Conservation (phyloP, 2,329 filamentous ascomycete species). For the Fusarium fujikuroi region DNA sequence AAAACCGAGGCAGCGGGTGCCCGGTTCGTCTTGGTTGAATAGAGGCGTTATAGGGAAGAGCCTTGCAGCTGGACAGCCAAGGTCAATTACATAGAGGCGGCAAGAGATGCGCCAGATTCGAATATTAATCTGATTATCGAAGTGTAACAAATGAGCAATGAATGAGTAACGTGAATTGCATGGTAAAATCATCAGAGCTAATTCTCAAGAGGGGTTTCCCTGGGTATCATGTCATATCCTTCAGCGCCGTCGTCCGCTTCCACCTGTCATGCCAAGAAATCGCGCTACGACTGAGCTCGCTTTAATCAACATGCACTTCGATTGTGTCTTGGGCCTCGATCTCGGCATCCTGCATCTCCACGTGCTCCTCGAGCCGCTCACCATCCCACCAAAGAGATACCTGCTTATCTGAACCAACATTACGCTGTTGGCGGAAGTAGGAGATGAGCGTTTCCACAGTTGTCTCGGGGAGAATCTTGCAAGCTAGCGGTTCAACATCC, state of each 20-base stretch:
- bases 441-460: conserved; percentile 70
- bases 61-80: conserved; percentile 12
- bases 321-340: conserved; percentile 80
- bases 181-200: conserved; percentile 4
- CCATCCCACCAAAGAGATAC: conserved; percentile 80
- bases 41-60: conserved; percentile 27
- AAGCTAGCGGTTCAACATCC: conserved; percentile 60
- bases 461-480: conserved; percentile 65
- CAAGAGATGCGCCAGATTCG: conserved; percentile 3
- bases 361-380: conserved; percentile 71
- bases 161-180: background rate
- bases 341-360: conserved; percentile 72
- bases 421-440: conserved; percentile 67
- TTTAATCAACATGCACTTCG: conserved; percentile 67
- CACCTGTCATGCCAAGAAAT: conserved; percentile 1
- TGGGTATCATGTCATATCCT: conserved; percentile 47
- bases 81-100: conserved; percentile 17
- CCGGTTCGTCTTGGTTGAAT: conserved; percentile 22
- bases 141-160: background rate
- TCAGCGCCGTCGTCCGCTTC: conserved; percentile 16
- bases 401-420: conserved; percentile 61
- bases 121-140: conserved; percentile 16
- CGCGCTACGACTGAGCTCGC: background rate
- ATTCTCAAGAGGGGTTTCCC: conserved; percentile 30
- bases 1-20: conserved; percentile 19